Evolutionary conservation across 1,284 basidiomycete genomes (phyloP).

Genomic region (Termitomyces sp.): DNA sequence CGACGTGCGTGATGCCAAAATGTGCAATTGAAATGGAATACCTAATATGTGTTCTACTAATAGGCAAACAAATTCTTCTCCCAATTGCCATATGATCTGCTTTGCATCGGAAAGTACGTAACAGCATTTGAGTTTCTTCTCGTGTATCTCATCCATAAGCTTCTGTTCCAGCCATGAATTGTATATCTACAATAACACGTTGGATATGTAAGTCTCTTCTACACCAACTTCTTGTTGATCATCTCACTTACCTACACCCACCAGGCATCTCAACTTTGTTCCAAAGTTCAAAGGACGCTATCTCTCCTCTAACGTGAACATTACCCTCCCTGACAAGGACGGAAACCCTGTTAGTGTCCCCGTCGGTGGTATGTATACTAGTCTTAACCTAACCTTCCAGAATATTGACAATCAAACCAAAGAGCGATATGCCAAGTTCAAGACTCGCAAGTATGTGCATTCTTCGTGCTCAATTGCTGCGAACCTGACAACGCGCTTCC

Average conservation of each 20-base stretch:
- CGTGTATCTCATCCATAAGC: not conserved
- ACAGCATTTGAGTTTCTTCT: not conserved
- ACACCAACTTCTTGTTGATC: slow-evolving; percentile 18
- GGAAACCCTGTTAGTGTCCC: slow-evolving; percentile 43
- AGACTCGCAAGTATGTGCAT: slow-evolving; percentile 57
- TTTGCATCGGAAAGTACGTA: slow-evolving; percentile 79
- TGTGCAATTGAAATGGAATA: not conserved
- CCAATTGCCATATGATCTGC: slow-evolving; percentile 75
- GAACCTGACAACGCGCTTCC: slow-evolving; percentile 2
- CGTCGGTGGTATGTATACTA: slow-evolving; percentile 48
- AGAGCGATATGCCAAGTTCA: slow-evolving; percentile 73
- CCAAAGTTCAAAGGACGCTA: slow-evolving; percentile 72
- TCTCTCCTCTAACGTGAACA: slow-evolving; percentile 81
- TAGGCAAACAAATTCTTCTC: slow-evolving; percentile 70
- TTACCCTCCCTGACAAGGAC: slow-evolving; percentile 58
- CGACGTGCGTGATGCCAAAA: slow-evolving; percentile 40
- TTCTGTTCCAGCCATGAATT: slow-evolving; percentile 64
- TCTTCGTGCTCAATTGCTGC: not conserved
- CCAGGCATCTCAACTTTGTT: slow-evolving; percentile 67
- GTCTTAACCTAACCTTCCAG: too few relatives aligned
- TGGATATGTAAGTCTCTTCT: slow-evolving; percentile 64
- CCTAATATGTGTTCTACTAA: not conserved
- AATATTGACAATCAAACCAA: not conserved
- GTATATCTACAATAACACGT: slow-evolving; percentile 72
- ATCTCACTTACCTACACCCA: slow-evolving; percentile 16